Conservation (phyloP, 768 basidiomycete genomes). For the Phlegmacium glaucopus region DNA sequence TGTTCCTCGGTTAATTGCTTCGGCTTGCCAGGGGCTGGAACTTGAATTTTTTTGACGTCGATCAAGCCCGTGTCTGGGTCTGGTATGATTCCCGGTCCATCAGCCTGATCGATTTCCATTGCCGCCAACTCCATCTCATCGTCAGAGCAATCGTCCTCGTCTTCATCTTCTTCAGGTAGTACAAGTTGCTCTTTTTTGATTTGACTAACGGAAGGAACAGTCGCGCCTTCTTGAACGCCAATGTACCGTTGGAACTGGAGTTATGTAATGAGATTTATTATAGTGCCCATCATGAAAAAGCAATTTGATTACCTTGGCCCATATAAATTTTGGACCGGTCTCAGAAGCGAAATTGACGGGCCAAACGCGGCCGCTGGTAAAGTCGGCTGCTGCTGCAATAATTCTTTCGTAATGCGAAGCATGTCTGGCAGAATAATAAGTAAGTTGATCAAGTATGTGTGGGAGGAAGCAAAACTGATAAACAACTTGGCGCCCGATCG, state of each 20-base stretch:
- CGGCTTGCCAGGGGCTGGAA: conserved; percentile 7
- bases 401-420: conserved; percentile 50
- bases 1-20: conserved; percentile 39
- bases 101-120: conserved; percentile 4
- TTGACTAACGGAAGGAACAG: conserved; percentile 8
- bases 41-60: conserved; percentile 1
- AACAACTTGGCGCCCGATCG: too few species aligned
- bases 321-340: conserved; percentile 43
- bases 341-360: conserved; percentile 27
- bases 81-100: not conserved
- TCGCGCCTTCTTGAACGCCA: conserved; percentile 37
- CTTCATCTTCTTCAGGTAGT: conserved; percentile 32
- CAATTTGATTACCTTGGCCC: conserved; percentile 54
- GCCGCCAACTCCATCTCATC: too few species aligned
- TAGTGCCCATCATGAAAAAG: not conserved
- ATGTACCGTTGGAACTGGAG: conserved; percentile 56
- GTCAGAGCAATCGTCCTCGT: conserved; percentile 22
- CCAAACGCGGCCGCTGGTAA: conserved; percentile 40
- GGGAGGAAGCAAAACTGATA: too few species aligned
- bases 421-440: conserved; percentile 27
- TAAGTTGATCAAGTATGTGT: too few species aligned
- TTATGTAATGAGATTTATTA: conserved; percentile 1
- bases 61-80: conserved; percentile 3
- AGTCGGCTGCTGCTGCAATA: conserved; percentile 56
- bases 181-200: conserved; percentile 17